Evolutionary conservation across 2,329 filamentous ascomycete species (phyloP), one percentile per base, ranked within the genome.

Genomic region (Fonsecaea multimorphosa): DNA sequence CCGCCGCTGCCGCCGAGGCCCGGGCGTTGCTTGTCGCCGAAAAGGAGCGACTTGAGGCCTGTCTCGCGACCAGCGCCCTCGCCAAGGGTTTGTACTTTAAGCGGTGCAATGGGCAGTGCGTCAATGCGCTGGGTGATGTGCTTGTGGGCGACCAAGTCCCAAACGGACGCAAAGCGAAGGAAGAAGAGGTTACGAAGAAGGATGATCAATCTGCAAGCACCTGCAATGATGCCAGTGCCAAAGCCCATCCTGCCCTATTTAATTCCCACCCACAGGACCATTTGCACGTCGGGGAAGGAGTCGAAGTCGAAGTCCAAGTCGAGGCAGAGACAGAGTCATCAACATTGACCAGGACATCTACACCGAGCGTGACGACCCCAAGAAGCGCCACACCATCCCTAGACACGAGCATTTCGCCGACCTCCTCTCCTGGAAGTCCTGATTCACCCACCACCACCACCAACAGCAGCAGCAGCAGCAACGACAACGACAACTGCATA

Each of bases 81-180:
- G 52, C 61, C 40, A 68, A 70, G 29, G 63, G 44, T 1, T 2
- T 65, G 29, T 70, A 69, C 52, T 62, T 65, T 19, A 65, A 67
- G 56, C 55, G 67, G n/a, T 70, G 68, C n/a, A 69, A 68, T 49
- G 66, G 68, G 22, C 46, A 58, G 31, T 70, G 60, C 38, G 44
- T 61, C 36, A 70, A 65, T 34, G 59, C 46, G 5, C 27, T 70
- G 19, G 63, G 46, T 16, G 55, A 66, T 38, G 44, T 60, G 44
- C 44, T 49, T 24, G 44, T 49, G 19, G 44, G 9, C 44, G 22
- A 12, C 14, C 29, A 31, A 8, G 44, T 11, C 19, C 19, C n/a
- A 31, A 19, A 2, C 19, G 40, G 9, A 11, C 2, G 8, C 7
- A 7, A 46, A 4, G 40, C 49, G 40, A 40, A 6, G 38, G 16